These are phyloP conservation scores for Blastocystis sp. DNA, from an alignment of 352 stramenopile genomes.

Conservation along the genomic window DNA sequence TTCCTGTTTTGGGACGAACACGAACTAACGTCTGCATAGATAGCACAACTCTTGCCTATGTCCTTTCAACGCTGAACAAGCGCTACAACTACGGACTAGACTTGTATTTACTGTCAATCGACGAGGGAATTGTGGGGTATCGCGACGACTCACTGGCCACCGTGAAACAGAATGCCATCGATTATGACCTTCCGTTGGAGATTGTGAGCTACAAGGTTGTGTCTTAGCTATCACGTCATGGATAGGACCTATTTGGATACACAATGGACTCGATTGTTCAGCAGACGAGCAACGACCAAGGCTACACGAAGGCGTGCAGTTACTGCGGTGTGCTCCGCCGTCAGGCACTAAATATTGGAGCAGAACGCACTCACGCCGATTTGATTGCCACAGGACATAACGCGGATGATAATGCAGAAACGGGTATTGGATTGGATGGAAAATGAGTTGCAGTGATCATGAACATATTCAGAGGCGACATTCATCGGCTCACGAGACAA, in stretches of 20 bases:
- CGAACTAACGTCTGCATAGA: neutral
- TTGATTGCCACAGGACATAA: slow-evolving; percentile 71
- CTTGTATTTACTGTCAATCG: slow-evolving; percentile 71
- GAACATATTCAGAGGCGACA: slow-evolving; percentile 71
- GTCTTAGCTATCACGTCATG: neutral
- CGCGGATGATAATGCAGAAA: slow-evolving; percentile 71
- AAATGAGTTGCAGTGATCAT: slow-evolving; percentile 60
- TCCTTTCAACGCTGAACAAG: slow-evolving; percentile 70
- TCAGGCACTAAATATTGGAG: slow-evolving; percentile 70
- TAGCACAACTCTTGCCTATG: slow-evolving; percentile 69
- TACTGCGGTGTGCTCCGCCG: slow-evolving; percentile 71
- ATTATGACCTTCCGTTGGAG: slow-evolving; percentile 70
- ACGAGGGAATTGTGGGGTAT: slow-evolving; percentile 71
- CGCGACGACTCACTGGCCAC: slow-evolving; percentile 71
- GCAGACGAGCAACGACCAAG: slow-evolving; percentile 32
- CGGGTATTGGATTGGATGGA: slow-evolving; percentile 13
- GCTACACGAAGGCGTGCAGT: slow-evolving; percentile 68
- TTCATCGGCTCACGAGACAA: slow-evolving; percentile 64
- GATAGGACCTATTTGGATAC: slow-evolving; percentile 71
- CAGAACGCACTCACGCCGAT: slow-evolving; percentile 66
- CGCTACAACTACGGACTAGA: slow-evolving; percentile 71
- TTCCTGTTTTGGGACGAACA: neutral
- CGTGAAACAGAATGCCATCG: slow-evolving; percentile 69
- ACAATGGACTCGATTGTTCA: slow-evolving; percentile 70
- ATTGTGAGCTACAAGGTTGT: slow-evolving; percentile 63